Percentiles rank a stretch among this genome's conserved stretches.
Evolutionary conservation across 176 grass and related monocot species (phyloP).

Genomic region (Leersia perrieri): DNA sequence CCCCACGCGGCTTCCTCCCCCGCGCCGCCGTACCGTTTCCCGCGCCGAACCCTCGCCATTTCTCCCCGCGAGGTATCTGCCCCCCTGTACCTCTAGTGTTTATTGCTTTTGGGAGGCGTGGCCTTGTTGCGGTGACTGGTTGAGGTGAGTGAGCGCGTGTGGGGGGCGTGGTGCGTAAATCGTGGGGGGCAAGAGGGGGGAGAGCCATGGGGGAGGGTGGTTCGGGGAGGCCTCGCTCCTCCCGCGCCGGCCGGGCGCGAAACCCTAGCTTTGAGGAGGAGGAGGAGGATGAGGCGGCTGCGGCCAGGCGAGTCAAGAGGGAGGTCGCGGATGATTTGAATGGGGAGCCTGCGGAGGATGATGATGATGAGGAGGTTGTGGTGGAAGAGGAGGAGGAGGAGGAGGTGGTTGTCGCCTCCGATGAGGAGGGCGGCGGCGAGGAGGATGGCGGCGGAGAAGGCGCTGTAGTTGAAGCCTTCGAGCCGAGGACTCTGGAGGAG

Average conservation of each 20-base stretch:
- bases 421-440: conserved; percentile 18
- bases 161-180: conserved; percentile 24
- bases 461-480: conserved; percentile 9
- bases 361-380: conserved; percentile 17
- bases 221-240: conserved; percentile 16
- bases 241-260: conserved; percentile 23
- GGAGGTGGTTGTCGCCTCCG: conserved; percentile 38
- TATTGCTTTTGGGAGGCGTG: conserved; percentile 44
- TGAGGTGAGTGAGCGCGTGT: background rate
- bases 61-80: conserved; percentile 42
- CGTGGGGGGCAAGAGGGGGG: background rate
- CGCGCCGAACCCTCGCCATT: conserved; percentile 41
- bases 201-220: conserved; percentile 33
- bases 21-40: conserved; percentile 8
- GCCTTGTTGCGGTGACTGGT: conserved; percentile 1
- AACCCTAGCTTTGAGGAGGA: conserved; percentile 46
- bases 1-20: background rate
- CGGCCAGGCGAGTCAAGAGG: conserved; percentile 34
- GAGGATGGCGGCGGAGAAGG: background rate
- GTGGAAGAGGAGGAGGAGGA: conserved; percentile 33
- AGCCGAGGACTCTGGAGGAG: conserved; percentile 50
- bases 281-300: conserved; percentile 1
- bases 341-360: conserved; percentile 36
- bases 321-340: conserved; percentile 52
- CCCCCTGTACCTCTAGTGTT: conserved; percentile 53